Base-by-base conservation (phyloP, 495 filamentous ascomycete species). In the Aspergillus egyptiacus region DNA sequence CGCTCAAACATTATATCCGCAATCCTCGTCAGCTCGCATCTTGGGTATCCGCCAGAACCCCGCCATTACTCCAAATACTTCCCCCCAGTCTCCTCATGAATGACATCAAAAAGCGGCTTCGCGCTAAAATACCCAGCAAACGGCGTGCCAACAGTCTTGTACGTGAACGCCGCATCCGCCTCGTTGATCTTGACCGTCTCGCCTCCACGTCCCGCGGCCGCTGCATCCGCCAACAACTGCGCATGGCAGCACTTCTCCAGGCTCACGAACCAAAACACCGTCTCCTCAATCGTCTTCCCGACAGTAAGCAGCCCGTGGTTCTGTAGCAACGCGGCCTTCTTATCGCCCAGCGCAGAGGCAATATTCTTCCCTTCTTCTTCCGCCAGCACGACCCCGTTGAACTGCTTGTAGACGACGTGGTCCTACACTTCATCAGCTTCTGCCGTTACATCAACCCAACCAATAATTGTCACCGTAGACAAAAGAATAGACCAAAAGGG, bases 181-280 rank as follows among this genome's bases (percentile, higher is more conserved):
- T 86, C 80, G 14, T 72, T 67, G 53, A 91, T 83, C 64, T 83
- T 84, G 32, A 85, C 62, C 2, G 83, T 85, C 56, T 72, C 62
- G 1, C 74, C 74, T 3, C 85, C 86, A 1, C 80, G 68, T 6
- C 83, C 84, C 0, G 62, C 71, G 7, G 84, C 84, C 3, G 85
- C 85, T 0, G 86, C 86, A 62, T 91, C 86, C 4, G 85, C 86
- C 48, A 89, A 54, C 25, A 91, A 62, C 63, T 90, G 85, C n/a
- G 77, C 75, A 57, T 89, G 77, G 58, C 86, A 89, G 62, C 81
- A 86, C 54, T 81, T 85, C 52, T 89, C 86, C 50, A 91, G 56
- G 42, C 76, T 82, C 25, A 86, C 66, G 61, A 89, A 90, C 85
- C 85, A 90, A 59, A 82, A 87, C 1, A 89, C 75, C 0, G 81